phyloP scores from a whole-genome alignment of 2,329 filamentous ascomycete species.

The Diaporthe eres region DNA sequence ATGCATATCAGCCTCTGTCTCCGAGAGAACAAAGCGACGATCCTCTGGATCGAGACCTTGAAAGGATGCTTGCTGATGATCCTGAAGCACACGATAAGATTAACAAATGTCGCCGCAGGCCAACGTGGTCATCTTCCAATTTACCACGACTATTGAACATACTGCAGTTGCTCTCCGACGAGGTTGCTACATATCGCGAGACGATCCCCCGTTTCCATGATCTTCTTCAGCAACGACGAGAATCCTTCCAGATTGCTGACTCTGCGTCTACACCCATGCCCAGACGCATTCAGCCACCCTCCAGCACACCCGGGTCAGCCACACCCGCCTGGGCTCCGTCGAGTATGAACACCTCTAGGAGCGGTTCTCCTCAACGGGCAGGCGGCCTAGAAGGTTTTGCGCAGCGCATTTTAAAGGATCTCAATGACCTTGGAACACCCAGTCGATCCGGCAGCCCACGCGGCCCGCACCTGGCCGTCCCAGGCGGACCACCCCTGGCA shows the following conservation, averaged over 20 bases:
- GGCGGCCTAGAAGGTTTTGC: constrained; percentile 73
- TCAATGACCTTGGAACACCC: constrained; percentile 71
- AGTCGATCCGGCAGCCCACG: constrained; percentile 65
- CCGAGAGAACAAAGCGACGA: constrained; percentile 49
- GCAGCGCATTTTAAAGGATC: constrained; percentile 73
- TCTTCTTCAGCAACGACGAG: constrained; percentile 75
- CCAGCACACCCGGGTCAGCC: constrained; percentile 45
- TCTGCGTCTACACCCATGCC: constrained; percentile 54
- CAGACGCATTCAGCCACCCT: constrained; percentile 44
- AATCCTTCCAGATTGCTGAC: constrained; percentile 74
- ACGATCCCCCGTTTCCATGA: constrained; percentile 81
- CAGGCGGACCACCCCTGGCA: constrained; percentile 40
- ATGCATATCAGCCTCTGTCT: constrained; percentile 43
- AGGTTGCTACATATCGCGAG: constrained; percentile 73
- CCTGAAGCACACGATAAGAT: constrained; percentile 62
- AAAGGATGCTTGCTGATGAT: constrained; percentile 49
- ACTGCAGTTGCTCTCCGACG: constrained; percentile 72
- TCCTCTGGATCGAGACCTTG: constrained; percentile 44
- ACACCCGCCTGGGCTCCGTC: constrained; percentile 55
- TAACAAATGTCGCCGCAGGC: constrained; percentile 66
- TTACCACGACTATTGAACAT: constrained; percentile 69
- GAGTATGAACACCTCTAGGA: constrained; percentile 61
- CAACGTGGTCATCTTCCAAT: constrained; percentile 65
- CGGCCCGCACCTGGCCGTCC: constrained; percentile 60
- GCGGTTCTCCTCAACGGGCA: constrained; percentile 66